Evolutionary conservation across 495 filamentous ascomycete genomes (phyloP), one percentile per base, ranked within the genome.

Genomic region (Daldinia concentrica): DNA sequence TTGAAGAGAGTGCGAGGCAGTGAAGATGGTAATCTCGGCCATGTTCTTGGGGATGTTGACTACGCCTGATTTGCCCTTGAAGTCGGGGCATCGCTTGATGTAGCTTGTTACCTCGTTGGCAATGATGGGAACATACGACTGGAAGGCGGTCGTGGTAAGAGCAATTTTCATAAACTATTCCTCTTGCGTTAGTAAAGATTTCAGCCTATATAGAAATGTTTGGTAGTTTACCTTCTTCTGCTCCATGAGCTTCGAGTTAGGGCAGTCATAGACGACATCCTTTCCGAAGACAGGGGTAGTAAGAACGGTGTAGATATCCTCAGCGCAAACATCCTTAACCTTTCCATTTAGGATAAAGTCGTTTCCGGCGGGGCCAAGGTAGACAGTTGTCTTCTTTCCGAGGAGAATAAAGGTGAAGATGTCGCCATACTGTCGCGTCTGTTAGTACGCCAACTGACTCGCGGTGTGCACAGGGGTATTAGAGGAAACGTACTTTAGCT

Each of bases 341-440:
- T 94, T 95, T 71, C 90, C 92, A 78, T 95, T 94, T 54, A 95
- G 85, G 75, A 95, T 92, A 73, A 95, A 95, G 29, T 94, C 90
- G 76, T 94, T 96, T 64, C 93, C 93, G 65, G 90, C 82, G n/a
- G 87, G 82, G 1, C 93, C 93, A 52, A 96, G 82, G 68, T 86
- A 92, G 8, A 92, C 92, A 3, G 92, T 93, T 19, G 87, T 92
- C 78, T 90, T 91, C 77, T 86, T 88, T 55, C 92, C 92, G 29
- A 94, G 84, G 17, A 94, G 82, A 50, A 93, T 81, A 76, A 93
- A 94, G 9, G 92, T 94, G 71, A 93, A 94, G 70, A 90, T 85
- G 78, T 94, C 91, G 61, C 91, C 91, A 79, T 92, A 89, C 90
- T 93, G 22, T 50, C 41, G 29, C 32, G 26, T 78, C 76, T 72